Evolutionary conservation across 225 moss, liverwort and hornwort genomes (phyloP).

Genomic region (Polytrichum commune): DNA sequence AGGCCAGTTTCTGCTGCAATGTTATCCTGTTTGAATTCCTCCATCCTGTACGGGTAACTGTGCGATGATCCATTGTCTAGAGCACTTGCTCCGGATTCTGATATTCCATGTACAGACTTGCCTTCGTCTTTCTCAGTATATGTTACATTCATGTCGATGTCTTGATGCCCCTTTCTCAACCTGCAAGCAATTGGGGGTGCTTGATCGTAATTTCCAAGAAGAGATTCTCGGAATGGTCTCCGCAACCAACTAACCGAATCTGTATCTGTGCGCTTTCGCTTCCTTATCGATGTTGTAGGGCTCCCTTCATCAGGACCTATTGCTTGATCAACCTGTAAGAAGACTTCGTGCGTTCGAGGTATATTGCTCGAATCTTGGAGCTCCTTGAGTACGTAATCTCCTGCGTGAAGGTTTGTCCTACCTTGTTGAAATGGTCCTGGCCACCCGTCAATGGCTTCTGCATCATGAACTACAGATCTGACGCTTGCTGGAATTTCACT

Average conservation of each 20-base stretch:
- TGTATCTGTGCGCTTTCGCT: too few species aligned
- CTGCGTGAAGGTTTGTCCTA: neutral
- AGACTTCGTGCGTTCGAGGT: neutral
- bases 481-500: neutral
- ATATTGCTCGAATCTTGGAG: neutral
- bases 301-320: neutral
- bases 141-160: slow-evolving; percentile 8
- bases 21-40: too few species aligned
- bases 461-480: neutral
- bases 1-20: too few species aligned
- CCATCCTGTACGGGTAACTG: too few species aligned
- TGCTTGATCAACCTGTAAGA: neutral
- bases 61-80: too few species aligned
- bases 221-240: too few species aligned
- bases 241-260: too few species aligned
- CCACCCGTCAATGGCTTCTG: neutral
- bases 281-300: too few species aligned
- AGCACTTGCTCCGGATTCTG: neutral
- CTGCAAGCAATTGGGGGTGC: neutral
- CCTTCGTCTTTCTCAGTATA: neutral
- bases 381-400: neutral
- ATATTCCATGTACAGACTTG: neutral
- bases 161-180: neutral
- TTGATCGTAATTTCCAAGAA: neutral
- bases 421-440: neutral